phyloP scores from a whole-genome alignment of 139 green algal genomes.

The Edaphochlamys debaryana region DNA sequence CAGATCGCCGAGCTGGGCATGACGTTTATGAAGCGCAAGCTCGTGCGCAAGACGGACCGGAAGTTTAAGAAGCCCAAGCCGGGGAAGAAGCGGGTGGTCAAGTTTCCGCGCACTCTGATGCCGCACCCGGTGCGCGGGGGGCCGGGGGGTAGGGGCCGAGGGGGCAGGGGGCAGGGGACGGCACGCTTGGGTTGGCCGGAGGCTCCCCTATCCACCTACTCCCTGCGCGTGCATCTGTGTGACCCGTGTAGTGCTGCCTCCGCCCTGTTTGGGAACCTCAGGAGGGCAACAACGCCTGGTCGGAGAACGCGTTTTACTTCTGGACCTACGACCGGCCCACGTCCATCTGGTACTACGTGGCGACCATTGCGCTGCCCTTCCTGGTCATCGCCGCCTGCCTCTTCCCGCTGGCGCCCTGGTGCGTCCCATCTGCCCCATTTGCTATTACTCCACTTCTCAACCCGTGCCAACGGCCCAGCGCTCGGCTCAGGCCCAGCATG shows the following conservation, averaged over 20 bases:
- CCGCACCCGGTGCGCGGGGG: slow-evolving; percentile 19
- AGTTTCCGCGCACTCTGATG: slow-evolving; percentile 55
- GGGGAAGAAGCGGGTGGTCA: slow-evolving; percentile 54
- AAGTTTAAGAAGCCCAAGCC: slow-evolving; percentile 63
- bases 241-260: no score
- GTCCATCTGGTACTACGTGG: slow-evolving; percentile 64
- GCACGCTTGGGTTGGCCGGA: no score
- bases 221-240: not conserved
- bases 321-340: slow-evolving; percentile 80
- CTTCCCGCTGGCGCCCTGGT: slow-evolving; percentile 70
- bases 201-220: no score
- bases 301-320: slow-evolving; percentile 75
- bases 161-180: not conserved
- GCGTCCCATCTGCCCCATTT: no score
- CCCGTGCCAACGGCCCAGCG: no score
- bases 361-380: slow-evolving; percentile 43
- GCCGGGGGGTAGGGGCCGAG: not conserved
- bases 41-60: slow-evolving; percentile 49
- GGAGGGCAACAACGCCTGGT: slow-evolving; percentile 62
- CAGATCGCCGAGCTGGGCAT: slow-evolving; percentile 45
- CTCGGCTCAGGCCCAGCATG: no score
- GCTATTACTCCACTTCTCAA: no score
- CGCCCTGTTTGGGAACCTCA: no score
- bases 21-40: slow-evolving; percentile 30
- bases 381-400: slow-evolving; percentile 64